Percentiles rank a stretch among this genome's conserved stretches.
phyloP scores from a whole-genome alignment of 306 rosid species.

The Morella rubra region DNA sequence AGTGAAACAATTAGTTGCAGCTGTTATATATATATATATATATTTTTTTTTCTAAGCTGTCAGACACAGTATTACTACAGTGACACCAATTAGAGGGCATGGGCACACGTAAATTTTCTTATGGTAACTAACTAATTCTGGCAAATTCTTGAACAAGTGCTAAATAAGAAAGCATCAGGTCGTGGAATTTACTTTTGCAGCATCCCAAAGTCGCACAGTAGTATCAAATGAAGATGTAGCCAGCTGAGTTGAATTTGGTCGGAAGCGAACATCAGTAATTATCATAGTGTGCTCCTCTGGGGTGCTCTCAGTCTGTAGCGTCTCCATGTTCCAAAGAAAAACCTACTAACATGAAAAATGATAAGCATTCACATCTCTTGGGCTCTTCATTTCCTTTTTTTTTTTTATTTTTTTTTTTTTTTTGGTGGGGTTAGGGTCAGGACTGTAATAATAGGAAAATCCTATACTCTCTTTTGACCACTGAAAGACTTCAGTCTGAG shows the following conservation, averaged over 20 bases:
- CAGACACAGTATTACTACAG: background rate
- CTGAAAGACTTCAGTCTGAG: background rate
- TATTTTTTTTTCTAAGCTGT: background rate
- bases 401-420: background rate
- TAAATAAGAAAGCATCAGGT: background rate
- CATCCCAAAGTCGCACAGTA: constrained; percentile 92
- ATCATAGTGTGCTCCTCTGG: constrained; percentile 65
- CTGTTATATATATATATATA: background rate
- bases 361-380: constrained; percentile 33
- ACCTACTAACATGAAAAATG: constrained; percentile 55
- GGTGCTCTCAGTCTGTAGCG: constrained; percentile 71
- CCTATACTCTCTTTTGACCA: background rate
- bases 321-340: constrained; percentile 90
- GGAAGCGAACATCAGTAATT: constrained; percentile 88
- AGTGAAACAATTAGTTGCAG: background rate
- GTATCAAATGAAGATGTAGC: constrained; percentile 93
- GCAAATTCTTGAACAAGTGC: background rate
- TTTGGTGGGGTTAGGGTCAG: background rate
- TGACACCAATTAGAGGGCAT: background rate
- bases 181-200: constrained; percentile 62
- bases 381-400: background rate
- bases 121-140: constrained; percentile 1
- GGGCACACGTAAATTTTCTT: background rate
- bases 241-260: constrained; percentile 89
- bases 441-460: background rate